These are phyloP conservation scores for Collybiopsis luxurians DNA, from an alignment of 768 basidiomycete species.

Conservation along the genomic window DNA sequence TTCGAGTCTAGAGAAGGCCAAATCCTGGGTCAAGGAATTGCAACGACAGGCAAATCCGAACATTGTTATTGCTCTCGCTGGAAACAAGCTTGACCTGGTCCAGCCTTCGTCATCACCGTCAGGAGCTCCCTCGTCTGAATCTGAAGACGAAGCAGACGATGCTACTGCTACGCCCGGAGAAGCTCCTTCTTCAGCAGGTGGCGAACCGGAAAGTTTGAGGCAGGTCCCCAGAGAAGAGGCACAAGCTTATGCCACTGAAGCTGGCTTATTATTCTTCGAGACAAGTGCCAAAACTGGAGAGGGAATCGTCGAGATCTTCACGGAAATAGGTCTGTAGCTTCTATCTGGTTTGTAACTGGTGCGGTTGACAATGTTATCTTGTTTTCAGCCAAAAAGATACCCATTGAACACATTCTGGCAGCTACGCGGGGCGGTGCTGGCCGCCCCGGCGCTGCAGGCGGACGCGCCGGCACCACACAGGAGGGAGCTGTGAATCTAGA, in stretches of 20 bases:
- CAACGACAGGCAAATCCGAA: slow-evolving; percentile 99
- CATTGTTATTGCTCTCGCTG: slow-evolving; percentile 97
- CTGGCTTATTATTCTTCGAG: slow-evolving; percentile 95
- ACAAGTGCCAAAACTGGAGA: slow-evolving; percentile 97
- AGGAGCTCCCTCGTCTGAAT: slow-evolving; percentile 54
- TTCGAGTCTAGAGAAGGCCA: slow-evolving; percentile 94
- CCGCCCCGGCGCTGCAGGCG: slow-evolving; percentile 55
- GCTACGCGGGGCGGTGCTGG: slow-evolving; percentile 70
- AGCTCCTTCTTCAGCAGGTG: slow-evolving; percentile 43
- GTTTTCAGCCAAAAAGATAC: slow-evolving; percentile 53
- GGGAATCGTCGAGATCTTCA: slow-evolving; percentile 94
- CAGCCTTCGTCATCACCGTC: slow-evolving; percentile 57
- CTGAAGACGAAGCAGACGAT: slow-evolving; percentile 89
- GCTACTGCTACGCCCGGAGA: slow-evolving; percentile 88
- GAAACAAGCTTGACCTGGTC: slow-evolving; percentile 95
- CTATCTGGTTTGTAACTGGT: neutral
- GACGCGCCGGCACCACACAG: slow-evolving; percentile 49
- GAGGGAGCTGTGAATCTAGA: slow-evolving; percentile 68
- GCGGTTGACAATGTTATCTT: no score
- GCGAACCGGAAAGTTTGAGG: slow-evolving; percentile 70
- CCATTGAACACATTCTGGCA: slow-evolving; percentile 91
- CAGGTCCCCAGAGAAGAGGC: slow-evolving; percentile 96
- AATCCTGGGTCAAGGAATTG: slow-evolving; percentile 99
- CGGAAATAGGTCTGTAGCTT: slow-evolving; percentile 82
- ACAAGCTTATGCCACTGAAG: slow-evolving; percentile 92